phyloP scores from a whole-genome alignment of 2,329 filamentous ascomycete genomes.

The Trichoderma endophyticum region DNA sequence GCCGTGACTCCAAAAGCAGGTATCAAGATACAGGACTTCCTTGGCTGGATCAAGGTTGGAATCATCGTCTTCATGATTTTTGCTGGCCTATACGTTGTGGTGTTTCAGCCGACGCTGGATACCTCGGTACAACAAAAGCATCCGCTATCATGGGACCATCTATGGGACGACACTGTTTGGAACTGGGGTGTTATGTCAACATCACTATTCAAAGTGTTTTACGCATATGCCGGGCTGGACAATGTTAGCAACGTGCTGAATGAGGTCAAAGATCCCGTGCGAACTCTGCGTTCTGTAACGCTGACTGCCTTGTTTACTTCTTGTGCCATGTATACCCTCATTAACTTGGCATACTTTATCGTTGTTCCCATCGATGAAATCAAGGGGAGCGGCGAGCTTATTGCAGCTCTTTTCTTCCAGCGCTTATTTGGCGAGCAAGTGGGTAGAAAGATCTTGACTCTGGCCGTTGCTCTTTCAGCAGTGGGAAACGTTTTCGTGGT shows the following conservation, averaged over 20 bases:
- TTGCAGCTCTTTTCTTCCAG: constrained; percentile 66
- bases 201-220: constrained; percentile 65
- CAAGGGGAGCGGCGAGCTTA: constrained; percentile 61
- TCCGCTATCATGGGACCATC: constrained; percentile 44
- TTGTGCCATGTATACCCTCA: constrained; percentile 62
- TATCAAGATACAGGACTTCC: constrained; percentile 56
- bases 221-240: constrained; percentile 64
- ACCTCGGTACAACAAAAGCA: constrained; percentile 12
- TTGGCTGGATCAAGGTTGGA: constrained; percentile 63
- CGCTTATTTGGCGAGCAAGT: constrained; percentile 57
- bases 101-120: constrained; percentile 36
- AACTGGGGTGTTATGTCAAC: constrained; percentile 66
- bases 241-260: constrained; percentile 70
- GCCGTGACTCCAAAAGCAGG: constrained; percentile 55
- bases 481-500: constrained; percentile 72
- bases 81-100: constrained; percentile 57
- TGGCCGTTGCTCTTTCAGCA: constrained; percentile 65
- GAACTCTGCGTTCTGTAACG: constrained; percentile 61
- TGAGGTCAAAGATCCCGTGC: constrained; percentile 65
- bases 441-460: constrained; percentile 56
- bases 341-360: constrained; percentile 61
- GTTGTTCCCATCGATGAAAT: constrained; percentile 67
- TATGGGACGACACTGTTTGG: constrained; percentile 67
- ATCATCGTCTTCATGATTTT: constrained; percentile 60
- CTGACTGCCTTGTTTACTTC: constrained; percentile 59